These are phyloP conservation scores for Fistulinella prunicolor DNA, from an alignment of 768 basidiomycete genomes.

Conservation along the genomic window DNA sequence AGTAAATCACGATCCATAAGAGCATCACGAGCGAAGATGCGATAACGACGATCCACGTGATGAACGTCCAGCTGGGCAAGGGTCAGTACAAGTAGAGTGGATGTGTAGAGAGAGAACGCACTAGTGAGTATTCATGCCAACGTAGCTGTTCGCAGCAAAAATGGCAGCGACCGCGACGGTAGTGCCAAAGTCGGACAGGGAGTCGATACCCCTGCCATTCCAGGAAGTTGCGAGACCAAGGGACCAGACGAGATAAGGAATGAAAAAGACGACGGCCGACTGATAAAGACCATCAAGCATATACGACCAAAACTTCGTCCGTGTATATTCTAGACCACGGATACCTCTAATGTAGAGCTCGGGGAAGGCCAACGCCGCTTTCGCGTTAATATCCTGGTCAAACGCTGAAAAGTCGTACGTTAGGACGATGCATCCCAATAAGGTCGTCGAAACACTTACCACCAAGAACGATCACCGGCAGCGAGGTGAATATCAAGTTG, in stretches of 20 bases:
- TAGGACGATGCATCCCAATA: background rate
- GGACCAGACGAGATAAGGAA: conserved; percentile 76
- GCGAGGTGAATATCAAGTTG: conserved; percentile 90
- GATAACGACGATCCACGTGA: conserved; percentile 79
- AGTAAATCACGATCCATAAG: conserved; percentile 87
- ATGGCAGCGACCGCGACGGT: conserved; percentile 87
- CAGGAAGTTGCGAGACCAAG: conserved; percentile 64
- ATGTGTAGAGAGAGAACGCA: conserved; percentile 44
- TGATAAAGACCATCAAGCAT: conserved; percentile 96
- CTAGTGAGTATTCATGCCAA: conserved; percentile 89
- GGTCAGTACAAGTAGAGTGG: conserved; percentile 8
- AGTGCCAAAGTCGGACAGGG: conserved; percentile 86
- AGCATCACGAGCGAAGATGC: conserved; percentile 81
- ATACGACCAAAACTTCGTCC: conserved; percentile 89
- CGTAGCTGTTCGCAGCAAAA: conserved; percentile 83
- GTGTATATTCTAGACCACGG: conserved; percentile 89
- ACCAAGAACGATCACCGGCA: conserved; percentile 89
- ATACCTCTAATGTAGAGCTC: conserved; percentile 96
- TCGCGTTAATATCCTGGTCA: conserved; percentile 92
- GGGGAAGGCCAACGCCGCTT: conserved; percentile 87
- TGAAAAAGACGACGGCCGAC: conserved; percentile 80
- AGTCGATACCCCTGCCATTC: conserved; percentile 78
- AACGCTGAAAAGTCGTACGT: conserved; percentile 49
- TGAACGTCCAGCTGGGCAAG: conserved; percentile 67
- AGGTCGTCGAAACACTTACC: conserved; percentile 44